phyloP scores from a whole-genome alignment of 331 rosid species.

The Rosa hybrid region DNA sequence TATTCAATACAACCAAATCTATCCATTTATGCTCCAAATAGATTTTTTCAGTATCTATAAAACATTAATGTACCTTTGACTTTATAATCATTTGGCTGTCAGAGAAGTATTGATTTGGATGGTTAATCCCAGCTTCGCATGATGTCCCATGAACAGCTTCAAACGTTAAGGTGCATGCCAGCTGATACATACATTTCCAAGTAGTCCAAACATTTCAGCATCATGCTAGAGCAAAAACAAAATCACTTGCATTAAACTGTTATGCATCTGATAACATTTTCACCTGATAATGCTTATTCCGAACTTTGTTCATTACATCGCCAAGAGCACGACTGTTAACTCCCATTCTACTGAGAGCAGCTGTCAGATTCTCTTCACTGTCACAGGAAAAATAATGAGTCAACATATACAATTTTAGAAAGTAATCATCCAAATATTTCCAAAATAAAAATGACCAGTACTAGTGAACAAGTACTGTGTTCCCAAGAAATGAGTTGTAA shows the following conservation, averaged over 20 bases:
- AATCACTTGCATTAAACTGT: constrained; percentile 23
- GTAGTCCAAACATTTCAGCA: constrained; percentile 24
- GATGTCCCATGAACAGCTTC: constrained; percentile 75
- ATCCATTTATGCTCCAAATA: neutral
- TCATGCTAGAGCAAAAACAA: constrained; percentile 13
- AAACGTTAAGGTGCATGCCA: constrained; percentile 94
- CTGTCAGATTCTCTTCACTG: constrained; percentile 91
- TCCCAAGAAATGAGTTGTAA: neutral
- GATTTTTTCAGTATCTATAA: neutral
- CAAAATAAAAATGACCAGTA: neutral
- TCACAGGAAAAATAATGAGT: constrained; percentile 4
- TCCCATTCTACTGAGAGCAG: constrained; percentile 86
- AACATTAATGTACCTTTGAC: constrained; percentile 47
- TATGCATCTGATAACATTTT: constrained; percentile 9
- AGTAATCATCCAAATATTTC: neutral
- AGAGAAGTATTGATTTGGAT: constrained; percentile 92
- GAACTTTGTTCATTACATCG: constrained; percentile 80
- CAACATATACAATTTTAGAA: neutral
- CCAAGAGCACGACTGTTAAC: constrained; percentile 68
- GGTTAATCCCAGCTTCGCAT: constrained; percentile 90
- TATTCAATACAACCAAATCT: neutral
- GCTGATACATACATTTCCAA: constrained; percentile 44
- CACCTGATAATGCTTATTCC: constrained; percentile 85
- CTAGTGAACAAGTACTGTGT: constrained; percentile 1
- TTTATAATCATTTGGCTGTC: constrained; percentile 73